Evolutionary conservation across 2,329 filamentous ascomycete species (phyloP).

Genomic region (Pezicula rhizophila): DNA sequence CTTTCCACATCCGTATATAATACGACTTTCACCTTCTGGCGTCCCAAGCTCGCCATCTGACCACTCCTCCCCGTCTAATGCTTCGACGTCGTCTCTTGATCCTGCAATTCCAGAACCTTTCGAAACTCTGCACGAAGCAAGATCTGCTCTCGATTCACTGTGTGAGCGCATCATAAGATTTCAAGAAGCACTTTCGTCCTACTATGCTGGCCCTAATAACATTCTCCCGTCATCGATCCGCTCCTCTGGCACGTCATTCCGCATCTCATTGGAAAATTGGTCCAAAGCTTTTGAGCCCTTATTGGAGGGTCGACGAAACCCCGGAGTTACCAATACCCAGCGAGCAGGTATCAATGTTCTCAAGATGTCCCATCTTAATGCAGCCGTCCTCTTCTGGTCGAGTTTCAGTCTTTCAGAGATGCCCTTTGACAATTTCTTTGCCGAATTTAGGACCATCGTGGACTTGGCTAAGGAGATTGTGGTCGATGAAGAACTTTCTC

Average conservation of each 20-base stretch:
- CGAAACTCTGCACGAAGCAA: constrained; percentile 45
- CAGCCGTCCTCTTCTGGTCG: constrained; percentile 51
- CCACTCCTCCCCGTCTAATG: constrained; percentile 38
- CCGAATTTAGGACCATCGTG: constrained; percentile 49
- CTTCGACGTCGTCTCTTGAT: constrained; percentile 13
- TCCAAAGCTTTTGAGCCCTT: constrained; percentile 49
- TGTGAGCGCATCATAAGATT: constrained; percentile 53
- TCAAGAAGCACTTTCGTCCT: constrained; percentile 47
- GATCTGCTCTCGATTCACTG: constrained; percentile 49
- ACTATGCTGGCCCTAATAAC: constrained; percentile 38
- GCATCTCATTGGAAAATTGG: constrained; percentile 48
- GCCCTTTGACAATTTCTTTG: constrained; percentile 49
- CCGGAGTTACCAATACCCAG: constrained; percentile 43
- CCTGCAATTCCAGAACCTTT: constrained; percentile 32
- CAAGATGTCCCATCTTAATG: constrained; percentile 58
- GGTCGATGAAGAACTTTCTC: constrained; percentile 48
- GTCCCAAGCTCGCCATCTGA: constrained; percentile 21
- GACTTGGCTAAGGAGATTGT: constrained; percentile 53
- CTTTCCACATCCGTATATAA: constrained; percentile 56
- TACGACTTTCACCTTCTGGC: constrained; percentile 40
- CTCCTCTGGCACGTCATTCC: constrained; percentile 33
- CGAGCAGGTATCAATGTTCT: constrained; percentile 54
- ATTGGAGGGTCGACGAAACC: constrained; percentile 39
- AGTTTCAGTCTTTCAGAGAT: constrained; percentile 53
- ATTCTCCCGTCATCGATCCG: constrained; percentile 33